phyloP scores from a whole-genome alignment of 768 basidiomycete genomes.

The Kwoniella bestiolae region DNA sequence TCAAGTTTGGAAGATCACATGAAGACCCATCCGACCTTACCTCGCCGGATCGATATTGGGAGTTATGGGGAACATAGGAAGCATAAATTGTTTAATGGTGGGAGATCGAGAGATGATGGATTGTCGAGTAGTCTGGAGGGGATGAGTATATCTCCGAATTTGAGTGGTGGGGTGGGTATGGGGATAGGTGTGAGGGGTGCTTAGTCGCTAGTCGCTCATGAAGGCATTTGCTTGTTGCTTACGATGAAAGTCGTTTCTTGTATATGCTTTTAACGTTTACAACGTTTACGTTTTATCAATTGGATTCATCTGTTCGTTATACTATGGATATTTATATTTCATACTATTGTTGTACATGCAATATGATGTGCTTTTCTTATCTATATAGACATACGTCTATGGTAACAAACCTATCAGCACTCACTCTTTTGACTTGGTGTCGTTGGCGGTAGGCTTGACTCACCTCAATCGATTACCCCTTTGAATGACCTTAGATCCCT shows the following conservation, averaged over 20 bases:
- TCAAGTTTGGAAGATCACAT: constrained; percentile 26
- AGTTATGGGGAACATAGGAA: constrained; percentile 29
- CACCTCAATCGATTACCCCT: constrained; percentile 34
- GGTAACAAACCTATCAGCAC: constrained; percentile 31
- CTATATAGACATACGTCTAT: constrained; percentile 35
- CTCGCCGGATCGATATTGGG: constrained; percentile 23
- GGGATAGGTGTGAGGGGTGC: constrained; percentile 2
- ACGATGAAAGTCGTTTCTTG: too few species aligned
- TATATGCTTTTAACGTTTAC: not conserved
- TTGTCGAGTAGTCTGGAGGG: constrained; percentile 47
- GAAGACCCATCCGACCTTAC: not conserved
- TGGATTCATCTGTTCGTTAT: not conserved
- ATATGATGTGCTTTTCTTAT: not conserved
- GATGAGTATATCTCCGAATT: constrained; percentile 50
- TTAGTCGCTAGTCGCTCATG: not conserved
- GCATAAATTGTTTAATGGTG: constrained; percentile 15
- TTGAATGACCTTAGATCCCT: constrained; percentile 59
- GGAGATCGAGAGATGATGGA: constrained; percentile 30
- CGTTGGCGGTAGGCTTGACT: too few species aligned
- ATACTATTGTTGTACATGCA: constrained; percentile 5
- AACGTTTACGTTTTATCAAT: not conserved
- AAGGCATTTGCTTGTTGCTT: too few species aligned
- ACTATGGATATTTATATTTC: not conserved
- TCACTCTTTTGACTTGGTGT: too few species aligned
- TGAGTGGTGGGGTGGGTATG: not conserved